Evolutionary conservation across 768 basidiomycete species (phyloP).

Genomic region (Podaxis mareebaensis): DNA sequence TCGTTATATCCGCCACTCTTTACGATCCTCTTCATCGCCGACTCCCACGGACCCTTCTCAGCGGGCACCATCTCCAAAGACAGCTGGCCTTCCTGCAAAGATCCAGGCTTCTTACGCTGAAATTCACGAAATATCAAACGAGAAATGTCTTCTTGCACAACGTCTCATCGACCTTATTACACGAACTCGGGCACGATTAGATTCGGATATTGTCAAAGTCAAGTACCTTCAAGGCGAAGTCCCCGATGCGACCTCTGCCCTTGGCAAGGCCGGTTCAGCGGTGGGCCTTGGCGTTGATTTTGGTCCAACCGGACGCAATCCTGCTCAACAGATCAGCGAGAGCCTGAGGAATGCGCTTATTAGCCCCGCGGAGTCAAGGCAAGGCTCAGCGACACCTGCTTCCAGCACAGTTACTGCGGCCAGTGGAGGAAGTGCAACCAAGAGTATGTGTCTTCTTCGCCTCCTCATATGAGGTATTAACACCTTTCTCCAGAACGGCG

Average conservation of each 20-base stretch:
- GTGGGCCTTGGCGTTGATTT: conserved; percentile 20
- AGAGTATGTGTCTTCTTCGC: conserved; percentile 33
- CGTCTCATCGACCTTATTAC: conserved; percentile 49
- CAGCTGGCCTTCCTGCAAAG: conserved; percentile 38
- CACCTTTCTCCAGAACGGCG: conserved; percentile 37
- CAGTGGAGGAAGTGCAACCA: conserved; percentile 32
- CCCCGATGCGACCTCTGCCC: conserved; percentile 26
- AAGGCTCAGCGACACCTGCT: conserved; percentile 14
- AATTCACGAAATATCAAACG: conserved; percentile 42
- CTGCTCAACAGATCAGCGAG: conserved; percentile 43
- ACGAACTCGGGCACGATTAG: conserved; percentile 48
- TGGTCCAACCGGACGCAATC: conserved; percentile 29
- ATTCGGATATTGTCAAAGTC: conserved; percentile 49
- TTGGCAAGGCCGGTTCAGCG: conserved; percentile 2
- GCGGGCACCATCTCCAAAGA: conserved; percentile 39
- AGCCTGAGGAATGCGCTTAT: conserved; percentile 42
- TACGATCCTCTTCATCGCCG: conserved; percentile 30
- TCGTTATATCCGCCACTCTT: conserved; percentile 50
- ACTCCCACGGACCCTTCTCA: conserved; percentile 27
- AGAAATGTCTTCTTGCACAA: conserved; percentile 49
- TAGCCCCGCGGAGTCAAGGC: conserved; percentile 29
- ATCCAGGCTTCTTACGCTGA: conserved; percentile 47
- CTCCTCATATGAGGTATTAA: neutral
- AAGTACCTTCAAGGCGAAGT: conserved; percentile 48
- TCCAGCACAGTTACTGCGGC: conserved; percentile 7